Conservation (phyloP, 306 rosid genomes). For the Purshia tridentata region DNA sequence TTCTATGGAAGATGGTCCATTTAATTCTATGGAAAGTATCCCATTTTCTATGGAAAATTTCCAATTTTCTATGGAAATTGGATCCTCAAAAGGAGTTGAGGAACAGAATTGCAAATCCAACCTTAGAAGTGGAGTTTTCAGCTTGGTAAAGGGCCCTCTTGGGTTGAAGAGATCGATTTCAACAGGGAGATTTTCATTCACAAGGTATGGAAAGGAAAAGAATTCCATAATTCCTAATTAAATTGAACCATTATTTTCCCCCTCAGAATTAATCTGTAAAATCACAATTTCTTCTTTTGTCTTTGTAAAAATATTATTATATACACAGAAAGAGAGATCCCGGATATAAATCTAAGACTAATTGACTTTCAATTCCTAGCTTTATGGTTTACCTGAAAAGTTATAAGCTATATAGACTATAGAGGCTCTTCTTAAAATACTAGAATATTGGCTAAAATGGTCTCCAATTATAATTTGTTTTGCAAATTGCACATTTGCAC, state of each 20-base stretch:
- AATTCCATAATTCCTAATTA: slow-evolving; percentile 33
- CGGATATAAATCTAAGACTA: neutral
- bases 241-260: neutral
- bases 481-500: neutral
- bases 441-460: neutral
- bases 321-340: neutral
- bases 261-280: neutral
- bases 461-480: neutral
- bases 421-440: neutral
- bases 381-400: neutral
- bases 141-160: slow-evolving; percentile 25
- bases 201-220: slow-evolving; percentile 38
- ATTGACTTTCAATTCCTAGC: neutral
- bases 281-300: slow-evolving; percentile 6
- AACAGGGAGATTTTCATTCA: slow-evolving; percentile 38
- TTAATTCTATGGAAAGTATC: neutral
- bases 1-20: slow-evolving; percentile 8
- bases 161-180: slow-evolving; percentile 45
- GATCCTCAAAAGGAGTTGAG: slow-evolving; percentile 36
- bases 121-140: slow-evolving; percentile 25
- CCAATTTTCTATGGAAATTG: slow-evolving; percentile 28
- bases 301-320: slow-evolving; percentile 9
- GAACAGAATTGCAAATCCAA: slow-evolving; percentile 21
- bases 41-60: slow-evolving; percentile 12
- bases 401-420: neutral